A percentile compares a stretch with the other conserved stretches of the same genome.
These are phyloP conservation scores for Alternaria triticimaculans DNA, from an alignment of 2,329 filamentous ascomycete species.

Conservation along the genomic window DNA sequence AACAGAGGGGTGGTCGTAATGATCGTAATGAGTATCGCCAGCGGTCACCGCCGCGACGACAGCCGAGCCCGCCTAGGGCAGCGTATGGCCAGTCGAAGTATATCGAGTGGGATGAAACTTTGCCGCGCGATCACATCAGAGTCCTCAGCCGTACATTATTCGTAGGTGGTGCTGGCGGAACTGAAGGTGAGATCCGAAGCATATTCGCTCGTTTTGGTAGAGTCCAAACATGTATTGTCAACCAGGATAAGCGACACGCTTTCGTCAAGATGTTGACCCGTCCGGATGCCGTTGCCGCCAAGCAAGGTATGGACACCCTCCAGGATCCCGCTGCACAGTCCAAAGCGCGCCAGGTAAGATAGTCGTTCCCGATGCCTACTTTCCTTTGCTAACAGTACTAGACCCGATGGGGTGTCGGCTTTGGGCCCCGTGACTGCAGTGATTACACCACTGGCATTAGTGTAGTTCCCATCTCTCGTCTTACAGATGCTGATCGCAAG, in stretches of 20 bases:
- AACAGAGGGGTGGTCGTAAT: constrained; percentile 49
- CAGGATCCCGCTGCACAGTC: constrained; percentile 75
- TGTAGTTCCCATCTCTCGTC: constrained; percentile 86
- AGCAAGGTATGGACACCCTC: constrained; percentile 84
- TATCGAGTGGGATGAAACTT: constrained; percentile 76
- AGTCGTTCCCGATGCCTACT: neutral
- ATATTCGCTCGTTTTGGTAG: constrained; percentile 83
- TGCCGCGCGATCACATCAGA: constrained; percentile 77
- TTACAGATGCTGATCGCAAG: constrained; percentile 95
- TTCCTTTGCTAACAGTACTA: constrained; percentile 49
- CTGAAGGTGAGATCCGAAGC: constrained; percentile 79
- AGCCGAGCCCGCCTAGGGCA: constrained; percentile 59
- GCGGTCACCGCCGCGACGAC: constrained; percentile 76
- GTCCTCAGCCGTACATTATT: constrained; percentile 95
- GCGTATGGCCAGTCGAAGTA: constrained; percentile 65
- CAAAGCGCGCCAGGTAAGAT: constrained; percentile 55
- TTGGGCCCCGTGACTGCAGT: constrained; percentile 94
- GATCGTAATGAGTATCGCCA: constrained; percentile 77
- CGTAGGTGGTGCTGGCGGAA: constrained; percentile 81
- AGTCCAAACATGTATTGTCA: constrained; percentile 97
- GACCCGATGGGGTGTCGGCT: constrained; percentile 97
- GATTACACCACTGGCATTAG: constrained; percentile 93
- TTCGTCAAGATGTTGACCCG: constrained; percentile 99
- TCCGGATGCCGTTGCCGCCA: constrained; percentile 80
- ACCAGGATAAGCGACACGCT: constrained; percentile 96